A percentile compares a stretch with the other conserved stretches of the same genome.
Conservation (phyloP, 306 rosid species). For the Sicyos baderoa region DNA sequence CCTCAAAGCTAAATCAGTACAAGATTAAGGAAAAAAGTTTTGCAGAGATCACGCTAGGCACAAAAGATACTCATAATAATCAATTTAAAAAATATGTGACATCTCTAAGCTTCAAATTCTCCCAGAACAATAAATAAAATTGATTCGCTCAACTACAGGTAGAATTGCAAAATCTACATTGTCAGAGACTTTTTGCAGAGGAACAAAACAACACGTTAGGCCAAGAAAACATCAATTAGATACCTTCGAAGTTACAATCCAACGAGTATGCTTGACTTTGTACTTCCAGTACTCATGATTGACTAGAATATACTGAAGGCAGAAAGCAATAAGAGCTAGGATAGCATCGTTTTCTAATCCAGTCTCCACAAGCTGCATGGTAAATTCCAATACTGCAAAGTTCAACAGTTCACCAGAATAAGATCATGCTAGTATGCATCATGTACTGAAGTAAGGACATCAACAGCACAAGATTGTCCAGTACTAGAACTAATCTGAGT, state of each 20-base stretch:
- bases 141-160: neutral
- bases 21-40: neutral
- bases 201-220: neutral
- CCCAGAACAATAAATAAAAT: neutral
- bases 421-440: conserved; percentile 7
- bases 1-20: neutral
- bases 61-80: neutral
- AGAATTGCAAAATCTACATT: neutral
- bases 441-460: neutral
- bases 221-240: neutral
- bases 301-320: conserved; percentile 70
- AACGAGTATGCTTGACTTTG: conserved; percentile 65
- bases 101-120: neutral
- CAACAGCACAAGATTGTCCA: neutral
- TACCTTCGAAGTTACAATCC: conserved; percentile 84
- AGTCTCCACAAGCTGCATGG: conserved; percentile 70
- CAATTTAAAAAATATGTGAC: neutral
- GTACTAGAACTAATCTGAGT: neutral
- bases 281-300: conserved; percentile 86
- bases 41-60: neutral
- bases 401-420: conserved; percentile 18
- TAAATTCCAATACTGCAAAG: conserved; percentile 81
- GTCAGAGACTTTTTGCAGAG: neutral
- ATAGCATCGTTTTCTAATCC: conserved; percentile 77
- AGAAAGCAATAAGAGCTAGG: conserved; percentile 63